These are phyloP conservation scores for Phytophthora nicotianae DNA, from an alignment of 352 stramenopile species.

Conservation along the genomic window DNA sequence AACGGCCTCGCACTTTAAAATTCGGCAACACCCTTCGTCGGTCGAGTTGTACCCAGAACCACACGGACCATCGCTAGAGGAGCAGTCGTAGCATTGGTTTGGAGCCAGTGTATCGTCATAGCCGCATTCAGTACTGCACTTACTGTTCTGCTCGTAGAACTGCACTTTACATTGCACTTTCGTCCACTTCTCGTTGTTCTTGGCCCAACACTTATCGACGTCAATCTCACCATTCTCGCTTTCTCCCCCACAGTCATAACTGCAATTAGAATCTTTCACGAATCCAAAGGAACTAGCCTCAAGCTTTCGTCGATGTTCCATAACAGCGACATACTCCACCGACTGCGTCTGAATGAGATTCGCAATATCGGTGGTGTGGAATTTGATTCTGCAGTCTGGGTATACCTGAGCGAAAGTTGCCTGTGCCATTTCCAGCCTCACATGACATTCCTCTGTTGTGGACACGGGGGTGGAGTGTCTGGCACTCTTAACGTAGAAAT, in stretches of 20 bases:
- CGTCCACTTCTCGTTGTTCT: slow-evolving; percentile 9
- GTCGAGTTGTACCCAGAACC: slow-evolving; percentile 18
- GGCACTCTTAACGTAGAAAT: slow-evolving; percentile 16
- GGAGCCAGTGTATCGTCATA: slow-evolving; percentile 12
- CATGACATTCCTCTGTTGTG: slow-evolving; percentile 3
- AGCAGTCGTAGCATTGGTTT: slow-evolving; percentile 30
- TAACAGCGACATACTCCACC: background rate
- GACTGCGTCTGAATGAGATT: slow-evolving; percentile 26
- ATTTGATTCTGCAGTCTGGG: slow-evolving; percentile 25
- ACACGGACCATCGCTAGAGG: slow-evolving; percentile 18
- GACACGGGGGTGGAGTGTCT: background rate
- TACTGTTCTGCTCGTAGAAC: slow-evolving; percentile 29
- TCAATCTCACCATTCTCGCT: slow-evolving; percentile 12
- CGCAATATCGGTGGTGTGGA: slow-evolving; percentile 26
- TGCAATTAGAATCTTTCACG: slow-evolving; percentile 20
- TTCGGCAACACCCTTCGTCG: slow-evolving; percentile 26
- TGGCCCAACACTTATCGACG: slow-evolving; percentile 35
- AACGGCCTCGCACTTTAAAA: slow-evolving; percentile 17
- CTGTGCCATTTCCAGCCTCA: slow-evolving; percentile 17
- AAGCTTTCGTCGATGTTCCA: slow-evolving; percentile 11
- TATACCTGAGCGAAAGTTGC: slow-evolving; percentile 32
- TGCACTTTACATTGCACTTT: slow-evolving; percentile 25
- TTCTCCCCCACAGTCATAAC: slow-evolving; percentile 24
- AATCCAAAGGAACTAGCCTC: slow-evolving; percentile 25
- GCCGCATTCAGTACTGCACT: slow-evolving; percentile 26